A percentile compares a stretch with the other conserved stretches of the same genome.
phyloP scores from a whole-genome alignment of 2,329 filamentous ascomycete species.

The Ascochyta koolunga region DNA sequence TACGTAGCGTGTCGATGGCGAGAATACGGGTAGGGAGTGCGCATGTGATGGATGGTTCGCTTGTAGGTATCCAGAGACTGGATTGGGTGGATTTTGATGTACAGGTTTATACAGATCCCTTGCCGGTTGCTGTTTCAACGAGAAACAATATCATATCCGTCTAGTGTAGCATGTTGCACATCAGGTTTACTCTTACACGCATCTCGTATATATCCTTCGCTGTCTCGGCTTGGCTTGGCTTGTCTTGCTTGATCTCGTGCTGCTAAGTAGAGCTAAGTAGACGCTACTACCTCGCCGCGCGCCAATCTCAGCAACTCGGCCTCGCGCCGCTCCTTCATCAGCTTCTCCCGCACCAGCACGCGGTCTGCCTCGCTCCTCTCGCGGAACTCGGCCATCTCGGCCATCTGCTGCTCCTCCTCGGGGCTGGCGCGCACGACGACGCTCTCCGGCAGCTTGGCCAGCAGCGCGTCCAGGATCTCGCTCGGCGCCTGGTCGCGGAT shows the following conservation, averaged over 20 bases:
- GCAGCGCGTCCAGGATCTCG: conserved; percentile 67
- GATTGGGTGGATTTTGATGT: neutral
- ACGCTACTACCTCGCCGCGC: conserved; percentile 46
- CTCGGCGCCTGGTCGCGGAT: conserved; percentile 68
- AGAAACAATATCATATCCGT: too few relatives aligned
- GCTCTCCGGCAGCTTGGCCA: conserved; percentile 67
- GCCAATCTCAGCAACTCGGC: conserved; percentile 64
- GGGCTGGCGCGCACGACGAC: conserved; percentile 61
- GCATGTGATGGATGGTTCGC: neutral
- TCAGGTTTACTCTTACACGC: neutral
- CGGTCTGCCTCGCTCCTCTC: conserved; percentile 62
- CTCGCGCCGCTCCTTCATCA: conserved; percentile 66
- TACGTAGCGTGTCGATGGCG: too few relatives aligned
- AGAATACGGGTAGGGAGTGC: neutral
- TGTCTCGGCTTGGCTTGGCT: too few relatives aligned
- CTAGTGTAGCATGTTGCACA: too few relatives aligned
- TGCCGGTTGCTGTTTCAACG: too few relatives aligned
- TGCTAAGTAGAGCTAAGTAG: too few relatives aligned
- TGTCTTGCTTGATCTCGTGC: too few relatives aligned
- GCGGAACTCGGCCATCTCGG: conserved; percentile 61
- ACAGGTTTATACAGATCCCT: neutral
- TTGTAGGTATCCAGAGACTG: neutral
- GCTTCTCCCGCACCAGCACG: conserved; percentile 58
- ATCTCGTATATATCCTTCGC: neutral
- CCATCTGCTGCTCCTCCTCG: conserved; percentile 65